Evolutionary conservation across 1,284 basidiomycete species (phyloP).

Genomic region (Apiotrichum gracile): DNA sequence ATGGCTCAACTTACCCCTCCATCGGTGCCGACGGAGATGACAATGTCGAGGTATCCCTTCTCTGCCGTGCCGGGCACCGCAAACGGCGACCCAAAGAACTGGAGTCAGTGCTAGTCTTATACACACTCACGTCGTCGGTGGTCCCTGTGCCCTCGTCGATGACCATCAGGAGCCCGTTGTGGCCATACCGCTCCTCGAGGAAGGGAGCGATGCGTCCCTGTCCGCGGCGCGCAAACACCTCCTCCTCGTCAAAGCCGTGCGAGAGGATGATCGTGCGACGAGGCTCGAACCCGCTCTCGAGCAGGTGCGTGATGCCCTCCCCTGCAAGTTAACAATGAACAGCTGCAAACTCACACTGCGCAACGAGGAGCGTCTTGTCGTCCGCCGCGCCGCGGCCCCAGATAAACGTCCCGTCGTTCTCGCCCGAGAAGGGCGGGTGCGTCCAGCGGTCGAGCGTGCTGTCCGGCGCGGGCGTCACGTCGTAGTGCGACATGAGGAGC

Average conservation of each 20-base stretch:
- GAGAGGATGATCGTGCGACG: conserved; percentile 44
- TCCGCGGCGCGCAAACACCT: conserved; percentile 42
- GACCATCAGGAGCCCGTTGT: conserved; percentile 42
- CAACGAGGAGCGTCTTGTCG: conserved; percentile 45
- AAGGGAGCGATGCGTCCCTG: conserved; percentile 43
- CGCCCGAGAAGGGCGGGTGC: conserved; percentile 42
- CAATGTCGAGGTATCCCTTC: conserved; percentile 44
- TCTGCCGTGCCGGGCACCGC: conserved; percentile 39
- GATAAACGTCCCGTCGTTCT: conserved; percentile 40
- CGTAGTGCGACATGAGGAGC: conserved; percentile 30
- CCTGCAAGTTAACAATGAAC: conserved; percentile 12
- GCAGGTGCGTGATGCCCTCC: conserved; percentile 43
- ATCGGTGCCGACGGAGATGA: conserved; percentile 40
- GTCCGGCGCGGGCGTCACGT: conserved; percentile 44
- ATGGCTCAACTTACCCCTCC: conserved; percentile 34
- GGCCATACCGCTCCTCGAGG: conserved; percentile 44
- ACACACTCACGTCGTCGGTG: conserved; percentile 25
- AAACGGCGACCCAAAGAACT: conserved; percentile 39
- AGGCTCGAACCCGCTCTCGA: conserved; percentile 36
- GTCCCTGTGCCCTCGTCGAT: conserved; percentile 46
- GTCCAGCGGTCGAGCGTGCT: conserved; percentile 44
- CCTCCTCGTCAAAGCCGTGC: conserved; percentile 45
- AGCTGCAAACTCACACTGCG: conserved; percentile 41
- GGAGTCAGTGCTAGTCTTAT: background rate
- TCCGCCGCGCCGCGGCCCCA: conserved; percentile 46